Conservation (phyloP, 2,329 filamentous ascomycete genomes). For the Capronia coronata region DNA sequence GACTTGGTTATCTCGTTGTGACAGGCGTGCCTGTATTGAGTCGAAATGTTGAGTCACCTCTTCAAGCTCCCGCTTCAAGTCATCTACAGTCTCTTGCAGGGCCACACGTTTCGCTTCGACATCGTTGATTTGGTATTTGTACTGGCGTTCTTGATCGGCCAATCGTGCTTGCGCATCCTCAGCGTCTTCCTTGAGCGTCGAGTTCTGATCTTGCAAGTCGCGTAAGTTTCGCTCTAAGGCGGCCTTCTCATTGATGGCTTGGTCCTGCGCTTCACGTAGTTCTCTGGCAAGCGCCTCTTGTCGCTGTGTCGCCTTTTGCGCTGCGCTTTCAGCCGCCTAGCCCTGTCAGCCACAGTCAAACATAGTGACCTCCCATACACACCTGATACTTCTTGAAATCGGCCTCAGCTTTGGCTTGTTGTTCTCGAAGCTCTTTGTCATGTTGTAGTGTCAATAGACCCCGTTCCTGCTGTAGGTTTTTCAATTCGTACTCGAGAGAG, state of each 20-base stretch:
- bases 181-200: constrained; percentile 68
- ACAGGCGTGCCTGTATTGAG: constrained; percentile 59
- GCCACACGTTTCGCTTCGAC: constrained; percentile 55
- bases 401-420: constrained; percentile 72
- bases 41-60: constrained; percentile 52
- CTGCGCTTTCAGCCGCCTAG: constrained; percentile 48
- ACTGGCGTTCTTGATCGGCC: constrained; percentile 62
- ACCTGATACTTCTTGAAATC: constrained; percentile 66
- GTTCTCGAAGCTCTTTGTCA: constrained; percentile 75
- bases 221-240: constrained; percentile 51
- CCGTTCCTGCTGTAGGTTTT: constrained; percentile 79
- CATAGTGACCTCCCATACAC: constrained; percentile 6
- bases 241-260: constrained; percentile 50
- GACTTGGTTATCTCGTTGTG: constrained; percentile 62
- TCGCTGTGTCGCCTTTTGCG: constrained; percentile 48
- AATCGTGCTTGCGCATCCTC: constrained; percentile 75
- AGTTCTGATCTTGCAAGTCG: constrained; percentile 61
- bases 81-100: constrained; percentile 50
- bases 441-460: constrained; percentile 72
- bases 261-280: constrained; percentile 49
- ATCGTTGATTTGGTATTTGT: constrained; percentile 52
- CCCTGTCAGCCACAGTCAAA: neutral
- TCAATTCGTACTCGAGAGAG: constrained; percentile 78
- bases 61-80: constrained; percentile 49
- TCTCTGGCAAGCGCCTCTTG: constrained; percentile 50